These are phyloP conservation scores for Acanthamoeba lugdunensis DNA, from an alignment of 208 protist genomes.

Conservation along the genomic window DNA sequence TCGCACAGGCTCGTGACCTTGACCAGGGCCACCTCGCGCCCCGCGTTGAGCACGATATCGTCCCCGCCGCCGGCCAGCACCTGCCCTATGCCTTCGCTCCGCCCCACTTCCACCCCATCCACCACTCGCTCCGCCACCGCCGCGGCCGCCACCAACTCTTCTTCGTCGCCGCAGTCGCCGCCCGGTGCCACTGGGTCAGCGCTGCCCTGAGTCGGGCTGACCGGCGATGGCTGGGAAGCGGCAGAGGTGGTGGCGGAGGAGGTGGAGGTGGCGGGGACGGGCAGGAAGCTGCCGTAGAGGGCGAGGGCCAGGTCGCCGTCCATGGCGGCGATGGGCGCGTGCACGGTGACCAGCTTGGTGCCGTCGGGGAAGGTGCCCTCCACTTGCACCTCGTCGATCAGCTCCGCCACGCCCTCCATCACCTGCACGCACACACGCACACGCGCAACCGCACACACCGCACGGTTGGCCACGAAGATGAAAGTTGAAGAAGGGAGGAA, in stretches of 20 bases:
- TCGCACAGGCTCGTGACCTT: conserved; percentile 81
- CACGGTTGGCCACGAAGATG: neutral
- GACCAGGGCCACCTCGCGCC: conserved; percentile 65
- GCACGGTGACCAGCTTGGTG: conserved; percentile 83
- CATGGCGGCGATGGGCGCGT: conserved; percentile 67
- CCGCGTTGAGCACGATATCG: conserved; percentile 75
- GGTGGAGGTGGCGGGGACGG: conserved; percentile 74
- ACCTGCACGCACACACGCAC: conserved; percentile 69
- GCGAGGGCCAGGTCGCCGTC: conserved; percentile 78
- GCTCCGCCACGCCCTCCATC: conserved; percentile 76
- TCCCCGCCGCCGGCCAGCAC: neutral
- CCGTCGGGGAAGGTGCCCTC: conserved; percentile 80
- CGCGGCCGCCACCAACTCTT: neutral
- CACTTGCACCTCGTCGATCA: conserved; percentile 79
- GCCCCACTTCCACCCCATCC: neutral
- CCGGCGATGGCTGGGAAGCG: neutral
- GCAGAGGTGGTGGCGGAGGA: neutral
- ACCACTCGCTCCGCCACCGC: neutral
- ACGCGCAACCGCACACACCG: neutral
- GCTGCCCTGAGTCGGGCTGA: too few relatives aligned
- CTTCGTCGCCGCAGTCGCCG: neutral
- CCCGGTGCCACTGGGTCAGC: neutral
- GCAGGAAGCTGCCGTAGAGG: conserved; percentile 82
- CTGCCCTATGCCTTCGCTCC: neutral
- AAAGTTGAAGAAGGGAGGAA: neutral